Evolutionary conservation across 306 rosid species (phyloP).

Genomic region (Senna siamea): DNA sequence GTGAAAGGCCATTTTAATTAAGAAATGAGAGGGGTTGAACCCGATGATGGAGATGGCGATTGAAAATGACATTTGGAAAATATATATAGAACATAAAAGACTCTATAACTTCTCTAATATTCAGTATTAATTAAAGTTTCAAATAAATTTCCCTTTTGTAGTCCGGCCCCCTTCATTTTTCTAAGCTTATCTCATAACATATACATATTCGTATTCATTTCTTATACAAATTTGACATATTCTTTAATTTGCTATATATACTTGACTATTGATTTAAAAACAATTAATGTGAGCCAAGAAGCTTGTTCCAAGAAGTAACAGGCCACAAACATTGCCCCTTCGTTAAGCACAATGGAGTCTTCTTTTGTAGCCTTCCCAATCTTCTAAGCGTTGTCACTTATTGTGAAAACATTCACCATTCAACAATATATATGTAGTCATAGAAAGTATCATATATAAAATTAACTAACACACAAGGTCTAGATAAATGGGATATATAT

Average conservation of each 20-base stretch:
- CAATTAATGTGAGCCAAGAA: background rate
- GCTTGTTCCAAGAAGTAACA: background rate
- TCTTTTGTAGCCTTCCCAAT: conserved; percentile 10
- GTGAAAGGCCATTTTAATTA: background rate
- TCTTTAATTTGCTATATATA: background rate
- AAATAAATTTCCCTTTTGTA: background rate
- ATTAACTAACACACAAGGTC: too few relatives aligned
- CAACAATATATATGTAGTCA: background rate
- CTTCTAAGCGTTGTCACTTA: background rate
- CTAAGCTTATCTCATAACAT: background rate
- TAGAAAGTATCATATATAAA: background rate
- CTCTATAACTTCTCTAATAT: background rate
- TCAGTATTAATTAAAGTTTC: too few relatives aligned
- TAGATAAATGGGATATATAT: too few relatives aligned
- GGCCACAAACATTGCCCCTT: background rate
- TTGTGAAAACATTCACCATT: background rate
- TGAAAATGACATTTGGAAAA: conserved; percentile 23
- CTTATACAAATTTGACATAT: background rate
- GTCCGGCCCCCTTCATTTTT: background rate
- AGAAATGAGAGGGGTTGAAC: background rate
- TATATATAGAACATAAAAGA: too few relatives aligned
- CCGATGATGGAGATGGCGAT: conserved; percentile 13
- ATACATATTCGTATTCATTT: too few relatives aligned
- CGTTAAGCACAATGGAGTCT: conserved; percentile 11
- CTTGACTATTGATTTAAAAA: background rate